Evolutionary conservation across 305 asterid genomes (phyloP).

Genomic region (Fraxinus xanthoxyloides): DNA sequence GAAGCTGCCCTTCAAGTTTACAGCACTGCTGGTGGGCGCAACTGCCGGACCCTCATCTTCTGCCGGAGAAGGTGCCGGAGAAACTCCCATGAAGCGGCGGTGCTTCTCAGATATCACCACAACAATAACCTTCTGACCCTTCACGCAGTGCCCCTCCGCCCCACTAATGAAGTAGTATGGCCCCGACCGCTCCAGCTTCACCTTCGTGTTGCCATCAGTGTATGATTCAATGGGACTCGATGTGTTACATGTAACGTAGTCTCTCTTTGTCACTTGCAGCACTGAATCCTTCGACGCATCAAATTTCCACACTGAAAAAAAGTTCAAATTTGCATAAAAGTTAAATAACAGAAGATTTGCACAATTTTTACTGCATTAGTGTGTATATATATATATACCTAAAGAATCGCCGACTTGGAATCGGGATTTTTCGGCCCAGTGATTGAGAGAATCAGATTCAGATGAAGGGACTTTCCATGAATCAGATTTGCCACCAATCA

Average conservation of each 20-base stretch:
- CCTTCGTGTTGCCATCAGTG: constrained; percentile 48
- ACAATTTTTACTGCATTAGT: background rate
- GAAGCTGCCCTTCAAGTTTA: constrained; percentile 28
- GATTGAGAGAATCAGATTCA: constrained; percentile 51
- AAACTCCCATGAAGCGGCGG: constrained; percentile 18
- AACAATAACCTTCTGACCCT: constrained; percentile 68
- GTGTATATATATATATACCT: constrained; percentile 30
- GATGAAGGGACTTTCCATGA: constrained; percentile 58
- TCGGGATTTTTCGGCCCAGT: constrained; percentile 65
- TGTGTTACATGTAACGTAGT: constrained; percentile 66
- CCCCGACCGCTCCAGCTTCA: constrained; percentile 59
- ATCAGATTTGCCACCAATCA: constrained; percentile 54
- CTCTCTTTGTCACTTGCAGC: constrained; percentile 52
- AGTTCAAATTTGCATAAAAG: background rate
- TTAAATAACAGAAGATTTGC: background rate
- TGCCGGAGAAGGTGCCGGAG: constrained; percentile 68
- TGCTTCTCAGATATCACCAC: constrained; percentile 61
- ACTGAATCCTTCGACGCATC: constrained; percentile 55
- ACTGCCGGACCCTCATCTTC: constrained; percentile 39
- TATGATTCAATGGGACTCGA: constrained; percentile 49
- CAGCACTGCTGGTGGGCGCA: constrained; percentile 51
- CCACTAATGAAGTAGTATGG: constrained; percentile 78
- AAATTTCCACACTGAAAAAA: constrained; percentile 49
- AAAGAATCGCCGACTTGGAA: constrained; percentile 64
- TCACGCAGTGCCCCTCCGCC: constrained; percentile 55